Base-by-base conservation (phyloP, 352 stramenopile genomes). In the Globisporangium nunn region DNA sequence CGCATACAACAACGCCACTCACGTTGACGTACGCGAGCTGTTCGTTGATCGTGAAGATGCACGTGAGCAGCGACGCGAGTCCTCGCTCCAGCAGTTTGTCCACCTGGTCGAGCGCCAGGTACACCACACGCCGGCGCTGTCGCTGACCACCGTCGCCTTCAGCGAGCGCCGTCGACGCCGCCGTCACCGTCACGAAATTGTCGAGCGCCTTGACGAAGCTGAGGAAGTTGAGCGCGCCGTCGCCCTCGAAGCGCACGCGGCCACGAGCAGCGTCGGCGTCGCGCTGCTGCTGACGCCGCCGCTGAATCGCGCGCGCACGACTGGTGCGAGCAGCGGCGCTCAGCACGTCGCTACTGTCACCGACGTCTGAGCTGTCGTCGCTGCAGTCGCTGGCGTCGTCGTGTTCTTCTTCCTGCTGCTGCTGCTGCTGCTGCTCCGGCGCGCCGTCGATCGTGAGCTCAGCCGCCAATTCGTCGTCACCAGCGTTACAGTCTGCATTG, bases 1-100 rank as follows among this genome's bases (percentile, higher is more conserved):
- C 43, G 0, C 43, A 8, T 5, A 8, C 43, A 4, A 11, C 43
- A 0, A 5, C 33, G 33, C 4, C 33, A 8, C 59, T 50, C 54
- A 88, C 76, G 62, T 83, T 74, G 18, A 84, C 56, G 53, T 76
- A 86, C 43, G 65, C 63, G 33, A 86, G 71, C 43, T 90, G 79
- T 47, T 88, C 75, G 47, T 84, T 88, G 45, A 91, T 80, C 18
- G 76, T 75, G 55, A 80, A 85, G 23, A 87, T 56, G 62, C 82
- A 89, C 30, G 74, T 75, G 43, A 92, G 51, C 43, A 92, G 56
- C 40, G 75, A 70, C 8, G 59, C 61, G 7, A 89, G 66, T 4
- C 73, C 73, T 41, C 79, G 68, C 46, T 83, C 74, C 8, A 92
- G 53, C 14, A 92, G 67, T 29, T 78, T 76, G 39, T 90, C 82